Percentiles rank a stretch among this genome's conserved stretches.
These are phyloP conservation scores for Apiotrichum sp. DNA, from an alignment of 1,284 basidiomycete genomes.

Conservation along the genomic window DNA sequence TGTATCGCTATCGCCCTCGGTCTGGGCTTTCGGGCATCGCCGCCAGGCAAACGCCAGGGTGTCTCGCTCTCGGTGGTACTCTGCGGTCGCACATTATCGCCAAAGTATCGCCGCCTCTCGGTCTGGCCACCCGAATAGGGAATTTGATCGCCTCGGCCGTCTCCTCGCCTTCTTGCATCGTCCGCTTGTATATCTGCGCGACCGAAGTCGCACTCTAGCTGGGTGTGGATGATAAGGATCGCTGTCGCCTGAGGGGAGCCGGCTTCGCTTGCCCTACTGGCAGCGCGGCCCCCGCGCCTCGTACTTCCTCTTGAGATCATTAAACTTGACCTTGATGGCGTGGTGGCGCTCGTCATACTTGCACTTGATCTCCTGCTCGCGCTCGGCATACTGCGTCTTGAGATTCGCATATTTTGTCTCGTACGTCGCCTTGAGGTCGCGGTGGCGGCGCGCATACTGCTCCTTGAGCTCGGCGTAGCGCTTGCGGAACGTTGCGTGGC, in stretches of 20 bases:
- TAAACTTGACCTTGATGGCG: background rate
- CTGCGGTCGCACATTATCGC: no score
- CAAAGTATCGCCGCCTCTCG: background rate
- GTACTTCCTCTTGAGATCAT: conserved; percentile 1
- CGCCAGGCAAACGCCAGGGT: no score
- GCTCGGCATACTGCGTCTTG: conserved; percentile 1
- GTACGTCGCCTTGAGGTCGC: conserved; percentile 1
- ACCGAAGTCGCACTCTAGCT: no score
- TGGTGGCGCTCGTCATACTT: conserved; percentile 2
- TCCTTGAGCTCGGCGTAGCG: conserved; percentile 3
- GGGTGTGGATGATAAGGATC: no score
- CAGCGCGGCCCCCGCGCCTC: background rate
- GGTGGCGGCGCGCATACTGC: conserved; percentile 2
- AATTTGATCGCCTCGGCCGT: no score
- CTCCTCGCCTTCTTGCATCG: no score
- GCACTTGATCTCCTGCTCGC: conserved; percentile 5
- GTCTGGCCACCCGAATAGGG: background rate
- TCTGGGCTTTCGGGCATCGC: no score
- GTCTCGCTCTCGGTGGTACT: no score
- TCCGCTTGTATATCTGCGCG: no score
- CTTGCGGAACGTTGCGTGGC: conserved; percentile 1
- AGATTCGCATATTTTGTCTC: background rate
- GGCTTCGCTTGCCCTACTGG: no score
- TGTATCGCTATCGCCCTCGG: no score
- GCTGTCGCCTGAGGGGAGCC: no score